Conservation (phyloP, 2,329 filamentous ascomycete species). For the Alternaria sp. region DNA sequence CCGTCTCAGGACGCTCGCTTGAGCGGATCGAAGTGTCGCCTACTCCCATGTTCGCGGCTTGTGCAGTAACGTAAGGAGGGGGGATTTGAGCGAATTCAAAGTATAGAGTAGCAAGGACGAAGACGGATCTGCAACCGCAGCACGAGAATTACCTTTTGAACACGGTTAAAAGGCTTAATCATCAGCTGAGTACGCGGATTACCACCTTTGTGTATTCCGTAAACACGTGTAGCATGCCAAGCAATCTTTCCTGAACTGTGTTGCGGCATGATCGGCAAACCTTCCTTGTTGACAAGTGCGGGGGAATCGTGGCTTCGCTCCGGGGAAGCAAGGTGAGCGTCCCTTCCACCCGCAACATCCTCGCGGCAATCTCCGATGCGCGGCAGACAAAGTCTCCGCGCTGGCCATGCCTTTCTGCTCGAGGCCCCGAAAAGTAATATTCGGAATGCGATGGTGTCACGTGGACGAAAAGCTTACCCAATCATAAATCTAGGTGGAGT, state of each 20-base stretch:
- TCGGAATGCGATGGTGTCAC: not conserved
- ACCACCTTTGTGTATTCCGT: slow-evolving; percentile 14
- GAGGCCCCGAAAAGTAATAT: not conserved
- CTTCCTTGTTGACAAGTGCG: slow-evolving; percentile 21
- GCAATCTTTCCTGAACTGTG: slow-evolving; percentile 1
- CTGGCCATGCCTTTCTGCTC: not conserved
- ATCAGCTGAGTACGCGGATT: slow-evolving; percentile 9
- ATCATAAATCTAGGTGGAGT: too few relatives aligned
- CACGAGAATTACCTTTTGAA: not conserved
- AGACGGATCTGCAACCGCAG: not conserved
- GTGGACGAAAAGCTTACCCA: not conserved
- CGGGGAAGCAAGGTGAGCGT: slow-evolving; percentile 10
- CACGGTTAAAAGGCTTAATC: slow-evolving; percentile 1
- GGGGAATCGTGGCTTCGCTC: slow-evolving; percentile 17
- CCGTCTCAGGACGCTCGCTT: slow-evolving; percentile 58
- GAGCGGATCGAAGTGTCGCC: slow-evolving; percentile 46
- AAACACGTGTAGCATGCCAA: slow-evolving; percentile 9
- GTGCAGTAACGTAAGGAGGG: not conserved
- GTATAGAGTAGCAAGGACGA: not conserved
- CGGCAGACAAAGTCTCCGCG: not conserved
- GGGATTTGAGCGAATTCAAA: not conserved
- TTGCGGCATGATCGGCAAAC: slow-evolving; percentile 19
- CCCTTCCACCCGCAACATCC: slow-evolving; percentile 10
- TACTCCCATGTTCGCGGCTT: slow-evolving; percentile 31
- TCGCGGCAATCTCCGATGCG: slow-evolving; percentile 4